Percentiles rank a stretch among this genome's conserved stretches.
Conservation (phyloP, 352 stramenopile species). For the Pythium sp. region DNA sequence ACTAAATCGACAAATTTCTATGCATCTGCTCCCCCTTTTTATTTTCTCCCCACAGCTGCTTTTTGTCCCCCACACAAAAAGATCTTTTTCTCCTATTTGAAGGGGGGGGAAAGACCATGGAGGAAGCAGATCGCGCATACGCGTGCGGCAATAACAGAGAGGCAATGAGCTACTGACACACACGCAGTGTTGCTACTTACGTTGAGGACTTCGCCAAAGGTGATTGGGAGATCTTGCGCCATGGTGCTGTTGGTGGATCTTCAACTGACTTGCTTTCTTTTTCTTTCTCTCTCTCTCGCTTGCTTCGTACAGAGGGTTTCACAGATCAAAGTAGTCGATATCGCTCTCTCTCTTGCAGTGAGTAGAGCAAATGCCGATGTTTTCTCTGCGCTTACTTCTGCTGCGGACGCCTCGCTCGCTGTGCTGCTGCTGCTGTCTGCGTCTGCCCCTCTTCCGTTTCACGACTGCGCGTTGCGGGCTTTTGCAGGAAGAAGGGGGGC, state of each 20-base stretch:
- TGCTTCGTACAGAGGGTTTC: constrained; percentile 8
- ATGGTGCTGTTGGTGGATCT: constrained; percentile 31
- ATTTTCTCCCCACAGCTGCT: constrained; percentile 12
- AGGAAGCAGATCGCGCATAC: not conserved
- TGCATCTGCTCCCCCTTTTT: constrained; percentile 11
- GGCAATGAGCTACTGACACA: not conserved
- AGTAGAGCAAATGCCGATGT: constrained; percentile 1
- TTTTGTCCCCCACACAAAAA: constrained; percentile 1
- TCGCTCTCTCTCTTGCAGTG: constrained; percentile 8
- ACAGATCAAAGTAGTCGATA: not conserved
- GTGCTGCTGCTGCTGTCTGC: constrained; percentile 10
- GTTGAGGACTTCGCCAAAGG: constrained; percentile 88
- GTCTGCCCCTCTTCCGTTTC: constrained; percentile 66
- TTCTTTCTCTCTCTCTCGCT: not conserved
- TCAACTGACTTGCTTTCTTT: constrained; percentile 11
- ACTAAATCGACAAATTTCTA: not conserved
- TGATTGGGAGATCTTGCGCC: constrained; percentile 88
- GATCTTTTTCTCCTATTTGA: constrained; percentile 11
- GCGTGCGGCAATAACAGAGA: not conserved
- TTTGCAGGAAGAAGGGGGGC: constrained; percentile 5
- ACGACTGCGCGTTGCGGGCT: constrained; percentile 51
- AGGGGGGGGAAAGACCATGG: not conserved
- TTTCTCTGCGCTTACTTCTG: constrained; percentile 9
- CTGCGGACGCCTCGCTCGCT: constrained; percentile 1
- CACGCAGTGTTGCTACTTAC: constrained; percentile 44